These are phyloP conservation scores for Hysterangium stoloniferum DNA, from an alignment of 768 basidiomycete species.

Conservation along the genomic window DNA sequence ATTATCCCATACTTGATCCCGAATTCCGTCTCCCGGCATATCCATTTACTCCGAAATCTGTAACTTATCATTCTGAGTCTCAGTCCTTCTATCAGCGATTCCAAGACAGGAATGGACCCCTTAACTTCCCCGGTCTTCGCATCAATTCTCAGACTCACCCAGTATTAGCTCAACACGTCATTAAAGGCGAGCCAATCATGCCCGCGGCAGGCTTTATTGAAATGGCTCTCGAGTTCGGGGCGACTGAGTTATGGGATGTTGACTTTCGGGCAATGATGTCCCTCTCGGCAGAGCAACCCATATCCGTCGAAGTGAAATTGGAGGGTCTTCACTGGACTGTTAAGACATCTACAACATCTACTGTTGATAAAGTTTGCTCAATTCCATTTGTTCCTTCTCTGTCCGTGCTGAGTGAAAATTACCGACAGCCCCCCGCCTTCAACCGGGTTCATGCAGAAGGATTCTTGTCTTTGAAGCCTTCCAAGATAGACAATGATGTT, in stretches of 20 bases:
- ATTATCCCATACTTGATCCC: slow-evolving; percentile 6
- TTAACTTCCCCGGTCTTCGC: slow-evolving; percentile 29
- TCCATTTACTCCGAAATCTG: slow-evolving; percentile 25
- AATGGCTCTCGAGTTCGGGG: slow-evolving; percentile 27
- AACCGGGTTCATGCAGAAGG: slow-evolving; percentile 6
- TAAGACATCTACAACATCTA: slow-evolving; percentile 15
- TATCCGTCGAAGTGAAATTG: slow-evolving; percentile 15
- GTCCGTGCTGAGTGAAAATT: no score
- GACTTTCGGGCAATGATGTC: slow-evolving; percentile 21
- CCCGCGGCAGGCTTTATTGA: slow-evolving; percentile 13
- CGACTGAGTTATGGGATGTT: slow-evolving; percentile 20
- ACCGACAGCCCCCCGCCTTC: not conserved
- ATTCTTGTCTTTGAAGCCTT: not conserved
- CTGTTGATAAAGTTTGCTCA: not conserved
- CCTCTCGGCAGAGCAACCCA: slow-evolving; percentile 19
- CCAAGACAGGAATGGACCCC: slow-evolving; percentile 25
- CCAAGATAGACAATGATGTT: not conserved
- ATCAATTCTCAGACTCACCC: slow-evolving; percentile 23
- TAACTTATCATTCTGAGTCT: slow-evolving; percentile 19
- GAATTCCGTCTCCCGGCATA: slow-evolving; percentile 18
- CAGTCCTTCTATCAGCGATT: slow-evolving; percentile 17
- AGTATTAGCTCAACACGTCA: slow-evolving; percentile 10
- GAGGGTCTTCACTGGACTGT: slow-evolving; percentile 21
- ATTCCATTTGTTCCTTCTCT: not conserved
- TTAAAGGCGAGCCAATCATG: slow-evolving; percentile 15